Evolutionary conservation across 495 filamentous ascomycete genomes (phyloP).

Genomic region (Neurospora sublineolata): DNA sequence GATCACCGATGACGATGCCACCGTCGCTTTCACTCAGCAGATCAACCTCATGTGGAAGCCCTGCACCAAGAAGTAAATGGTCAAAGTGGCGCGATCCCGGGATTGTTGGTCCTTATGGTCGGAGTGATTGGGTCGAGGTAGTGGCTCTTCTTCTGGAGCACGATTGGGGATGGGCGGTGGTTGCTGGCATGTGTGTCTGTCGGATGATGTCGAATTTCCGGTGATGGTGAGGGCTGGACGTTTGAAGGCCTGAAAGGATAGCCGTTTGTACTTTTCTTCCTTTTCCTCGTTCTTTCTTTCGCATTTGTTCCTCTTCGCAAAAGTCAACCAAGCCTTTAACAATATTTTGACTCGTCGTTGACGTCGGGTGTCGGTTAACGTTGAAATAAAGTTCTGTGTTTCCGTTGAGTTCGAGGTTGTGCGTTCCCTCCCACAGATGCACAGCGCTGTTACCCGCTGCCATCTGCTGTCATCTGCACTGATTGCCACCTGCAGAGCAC

Average conservation of each 20-base stretch:
- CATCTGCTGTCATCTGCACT: neutral
- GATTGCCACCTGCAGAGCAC: neutral
- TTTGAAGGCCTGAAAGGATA: neutral
- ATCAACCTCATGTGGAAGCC: constrained; percentile 40
- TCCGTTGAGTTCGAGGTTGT: neutral
- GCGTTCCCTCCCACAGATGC: neutral
- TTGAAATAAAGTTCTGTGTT: neutral
- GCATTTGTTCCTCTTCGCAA: constrained; percentile 7
- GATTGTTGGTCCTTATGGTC: neutral
- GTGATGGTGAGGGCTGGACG: neutral
- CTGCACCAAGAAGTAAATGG: constrained; percentile 26
- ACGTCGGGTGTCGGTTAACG: neutral
- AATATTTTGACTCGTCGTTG: neutral
- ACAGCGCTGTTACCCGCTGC: neutral
- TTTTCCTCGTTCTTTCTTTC: constrained; percentile 4
- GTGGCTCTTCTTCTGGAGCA: neutral
- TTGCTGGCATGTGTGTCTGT: neutral
- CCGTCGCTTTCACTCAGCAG: constrained; percentile 44
- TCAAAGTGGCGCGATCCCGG: neutral
- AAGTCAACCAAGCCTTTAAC: constrained; percentile 25
- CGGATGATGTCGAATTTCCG: neutral
- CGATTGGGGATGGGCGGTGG: neutral
- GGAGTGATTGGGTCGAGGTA: neutral
- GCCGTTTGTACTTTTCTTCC: neutral
- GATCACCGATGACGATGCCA: constrained; percentile 46